Evolutionary conservation across 495 filamentous ascomycete genomes (phyloP).

Genomic region (Corynascus novoguineensis): DNA sequence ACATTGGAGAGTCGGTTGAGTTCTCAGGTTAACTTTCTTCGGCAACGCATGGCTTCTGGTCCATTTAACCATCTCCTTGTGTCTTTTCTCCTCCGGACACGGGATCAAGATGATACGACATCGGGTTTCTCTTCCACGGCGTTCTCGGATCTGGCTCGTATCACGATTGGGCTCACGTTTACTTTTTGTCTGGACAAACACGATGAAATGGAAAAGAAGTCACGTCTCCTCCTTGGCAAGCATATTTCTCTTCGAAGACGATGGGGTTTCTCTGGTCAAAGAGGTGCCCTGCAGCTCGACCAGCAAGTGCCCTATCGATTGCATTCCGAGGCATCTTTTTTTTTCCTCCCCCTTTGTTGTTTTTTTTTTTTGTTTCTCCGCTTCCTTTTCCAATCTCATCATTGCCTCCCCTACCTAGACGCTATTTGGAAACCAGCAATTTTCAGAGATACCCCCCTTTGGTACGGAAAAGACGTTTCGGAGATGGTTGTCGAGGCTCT

Average conservation of each 20-base stretch:
- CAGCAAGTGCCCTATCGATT: not conserved
- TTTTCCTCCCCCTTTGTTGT: not conserved
- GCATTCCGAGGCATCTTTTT: not conserved
- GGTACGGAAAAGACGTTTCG: constrained; percentile 6
- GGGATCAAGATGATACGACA: constrained; percentile 18
- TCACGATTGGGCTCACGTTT: constrained; percentile 12
- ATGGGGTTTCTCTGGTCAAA: not conserved
- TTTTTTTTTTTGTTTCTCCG: not conserved
- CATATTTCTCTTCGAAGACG: constrained; percentile 1
- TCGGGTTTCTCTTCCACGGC: constrained; percentile 18
- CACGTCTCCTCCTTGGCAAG: constrained; percentile 5
- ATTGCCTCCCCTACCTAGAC: constrained; percentile 13
- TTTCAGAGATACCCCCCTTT: constrained; percentile 13
- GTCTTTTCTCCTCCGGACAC: constrained; percentile 8
- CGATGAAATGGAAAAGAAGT: constrained; percentile 15
- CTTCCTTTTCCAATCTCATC: constrained; percentile 3
- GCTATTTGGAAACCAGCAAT: constrained; percentile 16
- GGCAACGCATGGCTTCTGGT: constrained; percentile 12
- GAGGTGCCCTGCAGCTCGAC: not conserved
- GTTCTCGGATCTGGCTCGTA: constrained; percentile 19
- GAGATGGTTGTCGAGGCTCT: constrained; percentile 15
- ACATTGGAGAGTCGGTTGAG: constrained; percentile 1
- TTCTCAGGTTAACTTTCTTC: constrained; percentile 5
- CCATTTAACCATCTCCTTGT: constrained; percentile 5
- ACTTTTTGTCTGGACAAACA: constrained; percentile 10